Percentiles rank a stretch among this genome's conserved stretches.
phyloP scores from a whole-genome alignment of 1,139 yeast species.

The Pichia sp. region DNA sequence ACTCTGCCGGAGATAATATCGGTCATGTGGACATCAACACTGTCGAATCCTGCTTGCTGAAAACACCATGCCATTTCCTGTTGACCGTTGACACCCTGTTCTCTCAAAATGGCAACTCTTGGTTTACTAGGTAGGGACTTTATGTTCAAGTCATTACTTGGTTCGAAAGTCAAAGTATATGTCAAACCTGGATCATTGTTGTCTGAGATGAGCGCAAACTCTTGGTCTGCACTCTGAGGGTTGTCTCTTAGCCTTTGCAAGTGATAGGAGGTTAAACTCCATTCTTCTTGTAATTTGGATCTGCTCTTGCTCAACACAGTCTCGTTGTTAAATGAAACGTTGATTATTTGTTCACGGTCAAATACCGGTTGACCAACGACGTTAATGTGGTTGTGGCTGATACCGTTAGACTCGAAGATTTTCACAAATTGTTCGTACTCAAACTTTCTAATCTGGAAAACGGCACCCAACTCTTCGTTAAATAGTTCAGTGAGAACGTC shows the following conservation, averaged over 20 bases:
- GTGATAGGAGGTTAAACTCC: slow-evolving; percentile 88
- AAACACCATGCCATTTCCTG: slow-evolving; percentile 99
- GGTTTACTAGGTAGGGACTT: slow-evolving; percentile 47
- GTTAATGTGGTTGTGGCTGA: slow-evolving; percentile 52
- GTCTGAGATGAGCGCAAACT: slow-evolving; percentile 68
- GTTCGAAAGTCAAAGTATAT: slow-evolving; percentile 70
- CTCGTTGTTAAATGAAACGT: slow-evolving; percentile 45
- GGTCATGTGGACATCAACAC: slow-evolving; percentile 95
- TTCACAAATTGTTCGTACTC: slow-evolving; percentile 53
- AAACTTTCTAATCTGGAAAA: slow-evolving; percentile 71
- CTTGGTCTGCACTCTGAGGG: slow-evolving; percentile 87
- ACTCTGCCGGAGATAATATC: slow-evolving; percentile 77
- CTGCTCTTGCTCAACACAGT: slow-evolving; percentile 54
- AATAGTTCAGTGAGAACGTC: slow-evolving; percentile 58
- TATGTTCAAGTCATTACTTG: slow-evolving; percentile 41
- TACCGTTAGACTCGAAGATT: slow-evolving; percentile 54
- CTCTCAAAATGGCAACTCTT: slow-evolving; percentile 93
- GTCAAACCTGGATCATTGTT: slow-evolving; percentile 87
- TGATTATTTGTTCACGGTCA: slow-evolving; percentile 48
- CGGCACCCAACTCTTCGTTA: slow-evolving; percentile 94
- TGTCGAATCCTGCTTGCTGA: slow-evolving; percentile 90
- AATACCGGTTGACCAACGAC: slow-evolving; percentile 66
- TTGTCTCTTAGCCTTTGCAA: slow-evolving; percentile 92
- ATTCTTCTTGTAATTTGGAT: slow-evolving; percentile 69
- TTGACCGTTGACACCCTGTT: slow-evolving; percentile 98